Evolutionary conservation across 805 yeast species (phyloP), one percentile per base, ranked within the genome.

Genomic region (Kodamaea kaohsiungensis): DNA sequence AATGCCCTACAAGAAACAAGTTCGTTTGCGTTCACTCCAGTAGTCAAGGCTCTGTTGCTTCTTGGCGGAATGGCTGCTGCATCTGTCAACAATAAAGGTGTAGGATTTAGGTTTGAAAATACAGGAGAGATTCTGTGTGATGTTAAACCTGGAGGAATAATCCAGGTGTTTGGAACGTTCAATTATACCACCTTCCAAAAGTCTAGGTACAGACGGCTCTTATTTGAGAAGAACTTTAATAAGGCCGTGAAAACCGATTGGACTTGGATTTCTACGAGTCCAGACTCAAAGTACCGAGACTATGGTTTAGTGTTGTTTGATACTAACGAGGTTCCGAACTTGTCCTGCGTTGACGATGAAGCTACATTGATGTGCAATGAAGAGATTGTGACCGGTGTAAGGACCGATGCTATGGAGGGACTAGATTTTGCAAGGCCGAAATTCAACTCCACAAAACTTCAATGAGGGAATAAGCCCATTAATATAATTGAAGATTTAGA

Each of bases 151-250:
- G 64, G 64, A 9, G 48, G 47, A 35, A 58, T 46, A 17, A 59
- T 59, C 18, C 68, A 65, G 47, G 59, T 65, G 8, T 61, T 65
- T 39, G 57, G 59, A 1, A 49, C 63, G 6, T 50, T 57, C 17
- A 46, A 30, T 9, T 61, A 56, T 38, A 50, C 43, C 13, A 37
- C 15, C 17, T 65, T 60, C 51, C 62, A 64, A 1, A 19, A 49
- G 2, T 64, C 67, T 12, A 48, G 52, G 43, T 49, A 35, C 40
- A 62, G 16, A 45, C 40, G 16, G 58, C 25, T 60, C 2, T 7
- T 33, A 12, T 56, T 50, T 35, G 47, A 42, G n/a, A 51, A 46
- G n/a, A 42, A 25, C 2, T 18, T 25, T 12, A 18, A 16, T 17
- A 17, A 17, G 45, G 45, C 45, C 25, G 13, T 40, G n/a, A 16